phyloP scores from a whole-genome alignment of 768 basidiomycete species.

The Hygrophorus pudorinus region DNA sequence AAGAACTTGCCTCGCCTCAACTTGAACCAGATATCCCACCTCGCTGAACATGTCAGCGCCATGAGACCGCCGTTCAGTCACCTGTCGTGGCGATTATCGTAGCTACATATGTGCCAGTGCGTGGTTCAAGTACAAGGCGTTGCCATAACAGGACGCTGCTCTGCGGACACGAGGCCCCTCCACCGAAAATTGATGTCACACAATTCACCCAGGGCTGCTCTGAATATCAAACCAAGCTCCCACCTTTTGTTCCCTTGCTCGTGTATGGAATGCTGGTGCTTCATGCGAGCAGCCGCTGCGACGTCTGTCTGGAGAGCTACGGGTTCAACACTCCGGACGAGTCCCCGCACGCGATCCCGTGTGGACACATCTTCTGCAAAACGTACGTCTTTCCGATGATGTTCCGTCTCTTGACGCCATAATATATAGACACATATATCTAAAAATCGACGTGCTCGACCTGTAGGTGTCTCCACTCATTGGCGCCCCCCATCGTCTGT shows the following conservation, averaged over 20 bases:
- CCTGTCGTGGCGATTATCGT: too few species aligned
- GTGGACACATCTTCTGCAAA: conserved; percentile 70
- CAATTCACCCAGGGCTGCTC: too few species aligned
- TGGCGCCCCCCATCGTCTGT: conserved; percentile 38
- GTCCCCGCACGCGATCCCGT: conserved; percentile 62
- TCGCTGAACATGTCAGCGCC: too few species aligned
- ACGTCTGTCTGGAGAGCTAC: conserved; percentile 65
- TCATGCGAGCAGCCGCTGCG: conserved; percentile 64
- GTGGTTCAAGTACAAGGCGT: background rate
- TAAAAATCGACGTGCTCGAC: conserved; percentile 5
- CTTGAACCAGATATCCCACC: too few species aligned
- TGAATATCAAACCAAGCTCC: background rate
- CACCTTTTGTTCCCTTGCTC: conserved; percentile 10
- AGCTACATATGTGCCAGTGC: too few species aligned
- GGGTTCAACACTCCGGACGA: conserved; percentile 37
- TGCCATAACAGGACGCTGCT: background rate
- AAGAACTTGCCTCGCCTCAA: too few species aligned
- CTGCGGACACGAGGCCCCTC: too few species aligned
- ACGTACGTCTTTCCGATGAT: conserved; percentile 33
- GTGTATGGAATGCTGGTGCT: conserved; percentile 38
- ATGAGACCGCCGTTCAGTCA: too few species aligned
- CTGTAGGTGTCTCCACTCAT: conserved; percentile 43
- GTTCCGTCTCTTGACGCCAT: background rate
- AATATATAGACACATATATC: conserved; percentile 11
- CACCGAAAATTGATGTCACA: too few species aligned